Base-by-base conservation (phyloP, 2,329 filamentous ascomycete species). In the Sclerotinia nivalis region DNA sequence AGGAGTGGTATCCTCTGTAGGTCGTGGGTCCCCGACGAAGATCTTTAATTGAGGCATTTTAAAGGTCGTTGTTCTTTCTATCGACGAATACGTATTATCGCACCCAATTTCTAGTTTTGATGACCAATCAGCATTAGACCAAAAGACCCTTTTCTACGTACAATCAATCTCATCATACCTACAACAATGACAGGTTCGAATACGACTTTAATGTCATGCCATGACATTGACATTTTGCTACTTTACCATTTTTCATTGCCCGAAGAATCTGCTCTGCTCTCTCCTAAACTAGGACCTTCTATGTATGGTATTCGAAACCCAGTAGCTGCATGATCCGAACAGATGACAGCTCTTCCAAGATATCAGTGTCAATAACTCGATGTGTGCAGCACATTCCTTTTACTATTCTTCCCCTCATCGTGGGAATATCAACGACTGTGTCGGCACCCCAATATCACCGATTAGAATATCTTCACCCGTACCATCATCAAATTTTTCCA, bases 371-470 rank as follows among this genome's bases (percentile, higher is more conserved):
- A 15, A 58, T 25, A 18, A 22, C 22, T 58, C 6, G 34, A 25
- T 37, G 3, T 18, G 2, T 8, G 34, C 10, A 40, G 55, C 20
- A 22, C 12, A 37, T 56, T 1, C 31, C n/a, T 34, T 9, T 28
- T 22, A 18, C 54, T 0, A 2, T 56, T 56, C 12, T 34, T 10
- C 34, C 54, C 31, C 4, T 22, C 9, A 56, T 56, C 20, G 28
- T 12, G 28, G 31, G 4, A 56, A 10, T 2, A 55, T 34, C 31
- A 2, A 34, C 15, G 31, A 31, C 31, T 31, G 31, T 34, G 28
- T 20, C 34, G 9, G n/a, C n/a, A 73, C 60, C 6, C 74, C 76
- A 15, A 70, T 70, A 61, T 77, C 74, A 66, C 47, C 54, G 25
- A 68, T 7, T 1, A 71, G 13, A 1, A 68, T 31, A 10, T 62